These are phyloP conservation scores for Eimeria brunetti DNA, from an alignment of 169 alveolate species.

Conservation along the genomic window DNA sequence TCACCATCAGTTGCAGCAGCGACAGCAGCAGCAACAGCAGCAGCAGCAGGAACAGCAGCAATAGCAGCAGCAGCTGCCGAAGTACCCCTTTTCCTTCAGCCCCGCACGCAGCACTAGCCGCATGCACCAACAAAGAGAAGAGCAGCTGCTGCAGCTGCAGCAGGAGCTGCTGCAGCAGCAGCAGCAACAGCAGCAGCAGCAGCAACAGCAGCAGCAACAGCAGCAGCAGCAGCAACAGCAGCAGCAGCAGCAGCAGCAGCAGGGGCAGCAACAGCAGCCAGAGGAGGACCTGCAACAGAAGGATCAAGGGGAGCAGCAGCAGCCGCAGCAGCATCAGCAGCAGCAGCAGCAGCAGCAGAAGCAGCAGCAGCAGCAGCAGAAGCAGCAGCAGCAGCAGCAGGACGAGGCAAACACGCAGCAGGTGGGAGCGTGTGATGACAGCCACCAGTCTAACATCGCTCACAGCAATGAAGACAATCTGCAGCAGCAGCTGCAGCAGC, in stretches of 20 bases:
- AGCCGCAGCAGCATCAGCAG: no score
- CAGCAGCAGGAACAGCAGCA: not conserved
- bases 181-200: not conserved
- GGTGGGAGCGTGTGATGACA: not conserved
- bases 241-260: not conserved
- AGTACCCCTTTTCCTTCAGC: not conserved
- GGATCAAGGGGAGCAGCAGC: no score
- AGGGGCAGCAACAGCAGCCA: no score
- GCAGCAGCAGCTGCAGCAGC: slow-evolving; percentile 31
- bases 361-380: not conserved
- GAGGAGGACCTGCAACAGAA: no score
- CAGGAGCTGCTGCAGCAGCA: slow-evolving; percentile 6
- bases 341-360: not conserved
- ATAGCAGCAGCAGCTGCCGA: not conserved
- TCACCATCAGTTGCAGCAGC: not conserved
- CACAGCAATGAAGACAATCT: not conserved
- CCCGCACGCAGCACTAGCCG: not conserved
- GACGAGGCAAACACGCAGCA: not conserved
- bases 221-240: not conserved
- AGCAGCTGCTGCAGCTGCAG: slow-evolving; percentile 18
- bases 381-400: not conserved
- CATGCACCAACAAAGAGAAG: not conserved
- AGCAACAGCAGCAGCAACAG: not conserved
- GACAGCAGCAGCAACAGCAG: not conserved
- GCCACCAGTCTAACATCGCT: not conserved